Evolutionary conservation across 83 land plant genomes (phyloP).

Genomic region (Diphasiastrum complanatum): DNA sequence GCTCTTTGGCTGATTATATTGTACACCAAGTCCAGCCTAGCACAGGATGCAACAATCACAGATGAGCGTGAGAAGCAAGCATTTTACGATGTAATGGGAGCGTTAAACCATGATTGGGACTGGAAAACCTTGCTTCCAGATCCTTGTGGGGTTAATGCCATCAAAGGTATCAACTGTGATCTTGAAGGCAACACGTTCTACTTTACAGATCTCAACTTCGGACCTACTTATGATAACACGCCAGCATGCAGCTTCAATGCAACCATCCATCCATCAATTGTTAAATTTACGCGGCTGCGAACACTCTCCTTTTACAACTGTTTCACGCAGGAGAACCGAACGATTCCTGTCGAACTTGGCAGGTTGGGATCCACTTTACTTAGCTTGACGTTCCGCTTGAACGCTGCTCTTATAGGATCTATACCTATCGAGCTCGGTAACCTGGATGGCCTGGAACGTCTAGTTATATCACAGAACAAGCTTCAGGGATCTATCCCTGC

Average conservation of each 20-base stretch:
- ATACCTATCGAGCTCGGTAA: background rate
- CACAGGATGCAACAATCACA: background rate
- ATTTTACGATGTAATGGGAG: constrained; percentile 7
- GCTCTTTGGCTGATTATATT: too few species aligned
- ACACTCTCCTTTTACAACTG: constrained; percentile 15
- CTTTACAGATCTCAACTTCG: constrained; percentile 6
- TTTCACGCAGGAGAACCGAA: background rate
- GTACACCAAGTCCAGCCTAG: too few species aligned
- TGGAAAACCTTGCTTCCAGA: constrained; percentile 6
- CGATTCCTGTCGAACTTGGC: background rate
- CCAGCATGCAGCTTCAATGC: constrained; percentile 12
- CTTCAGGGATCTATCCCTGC: background rate
- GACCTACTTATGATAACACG: constrained; percentile 3
- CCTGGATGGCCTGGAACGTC: background rate
- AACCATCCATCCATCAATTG: constrained; percentile 10
- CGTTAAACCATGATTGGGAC: constrained; percentile 17
- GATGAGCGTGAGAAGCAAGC: constrained; percentile 6
- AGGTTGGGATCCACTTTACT: background rate
- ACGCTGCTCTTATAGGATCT: background rate
- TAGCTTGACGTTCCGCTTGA: constrained; percentile 4
- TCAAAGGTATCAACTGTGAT: constrained; percentile 11
- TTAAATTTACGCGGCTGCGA: background rate
- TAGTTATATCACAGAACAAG: constrained; percentile 3
- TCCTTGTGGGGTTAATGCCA: constrained; percentile 4
- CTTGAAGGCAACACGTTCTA: background rate